Percentiles rank a stretch among this genome's conserved stretches.
phyloP scores from a whole-genome alignment of 2,329 filamentous ascomycete species.

The Colletotrichum sp. region DNA sequence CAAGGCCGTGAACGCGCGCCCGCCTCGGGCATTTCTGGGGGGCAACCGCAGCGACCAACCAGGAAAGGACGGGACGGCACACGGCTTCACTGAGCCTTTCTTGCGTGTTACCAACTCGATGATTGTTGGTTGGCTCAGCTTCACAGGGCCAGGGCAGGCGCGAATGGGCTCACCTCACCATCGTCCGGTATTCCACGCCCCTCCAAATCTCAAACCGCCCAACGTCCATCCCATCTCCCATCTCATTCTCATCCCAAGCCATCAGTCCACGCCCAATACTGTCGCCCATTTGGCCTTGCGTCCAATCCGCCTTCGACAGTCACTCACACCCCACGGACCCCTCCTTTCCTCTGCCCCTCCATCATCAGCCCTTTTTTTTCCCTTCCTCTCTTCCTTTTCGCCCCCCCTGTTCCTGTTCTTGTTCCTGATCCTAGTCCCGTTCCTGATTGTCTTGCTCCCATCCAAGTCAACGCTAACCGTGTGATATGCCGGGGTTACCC shows the following conservation, averaged over 20 bases:
- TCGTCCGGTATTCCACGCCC: background rate
- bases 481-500: constrained; percentile 8
- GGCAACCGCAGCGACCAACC: background rate
- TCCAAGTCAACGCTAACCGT: constrained; percentile 13
- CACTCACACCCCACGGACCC: background rate
- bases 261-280: background rate
- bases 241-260: background rate
- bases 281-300: background rate
- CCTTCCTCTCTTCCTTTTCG: background rate
- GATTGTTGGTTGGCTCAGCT: background rate
- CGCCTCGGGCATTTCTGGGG: constrained; percentile 11
- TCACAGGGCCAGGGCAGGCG: background rate
- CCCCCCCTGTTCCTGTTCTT: constrained; percentile 4
- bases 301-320: background rate
- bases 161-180: background rate
- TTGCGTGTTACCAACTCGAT: background rate
- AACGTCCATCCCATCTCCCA: background rate
- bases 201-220: background rate
- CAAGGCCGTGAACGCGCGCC: background rate
- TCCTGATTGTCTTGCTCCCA: constrained; percentile 12
- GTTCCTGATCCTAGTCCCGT: background rate
- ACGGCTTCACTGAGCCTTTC: background rate
- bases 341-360: background rate
- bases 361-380: background rate
- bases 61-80: background rate